Base-by-base conservation (phyloP, 1,284 basidiomycete genomes). In the Fomitopsis palustris region DNA sequence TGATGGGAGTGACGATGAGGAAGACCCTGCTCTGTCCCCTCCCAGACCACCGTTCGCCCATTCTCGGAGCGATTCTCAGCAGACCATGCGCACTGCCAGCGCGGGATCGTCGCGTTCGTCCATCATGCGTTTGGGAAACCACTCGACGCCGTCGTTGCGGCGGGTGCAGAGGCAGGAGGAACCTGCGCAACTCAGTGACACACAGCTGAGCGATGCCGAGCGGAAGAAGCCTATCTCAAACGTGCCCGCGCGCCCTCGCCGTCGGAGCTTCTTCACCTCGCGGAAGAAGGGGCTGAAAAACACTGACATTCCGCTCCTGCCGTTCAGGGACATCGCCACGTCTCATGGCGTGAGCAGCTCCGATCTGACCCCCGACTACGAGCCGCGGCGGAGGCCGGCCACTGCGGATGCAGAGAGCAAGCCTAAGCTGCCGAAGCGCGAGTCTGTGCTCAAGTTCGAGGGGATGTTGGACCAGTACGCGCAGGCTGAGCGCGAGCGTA, bases 401-500 rank as follows among this genome's bases (percentile, higher is more conserved):
- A 70, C 67, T 17, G 67, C 68, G 23, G 63, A 54, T 41, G 45
- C 58, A 10, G 57, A 65, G 38, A 59, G 56, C 16, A 54, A 61
- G 54, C 60, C 61, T 37, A 77, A 78, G 66, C 74, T 72, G 49
- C 75, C 60, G 35, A 75, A 76, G 61, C 70, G 84, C 61, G 85
- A 86, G 72, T 84, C 84, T 35, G 69, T 86, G 64, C 77, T 74
- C 72, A 81, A 78, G 70, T 73, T 92, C 63, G 88, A 92, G 69
- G 90, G 88, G 64, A 81, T 92, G 82, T 74, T 92, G 56, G 73
- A 84, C 57, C 82, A 86, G 71, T 89, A 92, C 70, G 87, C 92
- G 76, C 85, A 87, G 72, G 79, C 83, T 55, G 81, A 92, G 74
- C 86, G 84, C 75, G 86, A 89, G 67, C 85, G 81, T 42, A 79